Evolutionary conservation across 805 yeast species (phyloP), one percentile per base, ranked within the genome.

Genomic region (Yarrowia sp.): DNA sequence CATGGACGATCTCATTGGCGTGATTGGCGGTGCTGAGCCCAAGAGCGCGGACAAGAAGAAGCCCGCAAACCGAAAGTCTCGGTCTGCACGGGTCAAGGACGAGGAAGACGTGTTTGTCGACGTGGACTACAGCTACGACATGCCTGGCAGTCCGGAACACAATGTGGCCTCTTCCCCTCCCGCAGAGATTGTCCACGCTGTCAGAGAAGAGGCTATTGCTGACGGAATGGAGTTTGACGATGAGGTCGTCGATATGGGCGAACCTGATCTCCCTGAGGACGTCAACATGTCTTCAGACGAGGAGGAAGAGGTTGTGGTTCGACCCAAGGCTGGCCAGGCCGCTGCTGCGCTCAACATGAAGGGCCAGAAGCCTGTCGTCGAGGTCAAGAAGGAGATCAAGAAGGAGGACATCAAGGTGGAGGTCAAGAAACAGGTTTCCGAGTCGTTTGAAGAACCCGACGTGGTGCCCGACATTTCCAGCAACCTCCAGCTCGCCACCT

Each of bases 1-100:
- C 70, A 83, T 92, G 70, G 93, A 89, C 75, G 93, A 89, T 74
- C 86, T 90, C 68, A 80, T 90, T 61, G 86, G 84, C 70, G 92
- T 43, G n/a, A 45, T 59, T 45, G 65, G 65, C 41, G 32, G 50
- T 19, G 15, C 50, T 0, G 48, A 11, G 32, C 15, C 52, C 52
- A 45, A 45, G 8, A 43, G 8, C 42, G 8, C 12, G 12, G 40
- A 49, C 52, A 32, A 45, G 35, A 59, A 59, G 52, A 59, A 42
- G 8, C 16, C 65, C 43, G 1, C 36, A 40, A 59, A 45, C 65
- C 40, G 65, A 12, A 43, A 59, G 65, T 59, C 65, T 35, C 65
- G 64, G 1, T 50, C 55, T 8, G 53, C 38, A 2, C 55, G 56
- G 4, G 32, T n/a, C 52, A 43, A 43, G 46, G 16, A 35, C 35